A percentile compares a stretch with the other conserved stretches of the same genome.
Evolutionary conservation across 805 yeast species (phyloP).

Genomic region (Metschnikowia continentalis): DNA sequence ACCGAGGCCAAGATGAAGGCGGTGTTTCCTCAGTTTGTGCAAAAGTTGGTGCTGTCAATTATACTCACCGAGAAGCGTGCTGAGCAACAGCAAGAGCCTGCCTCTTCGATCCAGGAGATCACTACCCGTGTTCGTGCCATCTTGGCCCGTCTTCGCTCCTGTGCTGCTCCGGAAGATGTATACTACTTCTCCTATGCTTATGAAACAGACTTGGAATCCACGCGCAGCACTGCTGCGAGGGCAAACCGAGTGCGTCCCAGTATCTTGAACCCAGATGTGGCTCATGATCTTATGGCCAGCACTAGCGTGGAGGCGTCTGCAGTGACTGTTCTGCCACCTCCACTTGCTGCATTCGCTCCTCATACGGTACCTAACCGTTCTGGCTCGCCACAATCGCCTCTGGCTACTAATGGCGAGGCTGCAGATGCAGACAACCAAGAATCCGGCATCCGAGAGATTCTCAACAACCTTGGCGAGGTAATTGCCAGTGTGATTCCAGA

Average conservation of each 20-base stretch:
- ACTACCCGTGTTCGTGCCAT: slow-evolving; percentile 26
- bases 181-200: slow-evolving; percentile 27
- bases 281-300: slow-evolving; percentile 32
- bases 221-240: slow-evolving; percentile 25
- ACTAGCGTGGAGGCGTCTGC: slow-evolving; percentile 24
- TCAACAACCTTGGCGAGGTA: slow-evolving; percentile 13
- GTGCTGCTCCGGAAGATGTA: slow-evolving; percentile 23
- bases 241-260: slow-evolving; percentile 32
- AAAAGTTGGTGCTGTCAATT: slow-evolving; percentile 30
- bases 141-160: slow-evolving; percentile 23
- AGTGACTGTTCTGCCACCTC: slow-evolving; percentile 9
- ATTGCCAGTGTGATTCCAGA: slow-evolving; percentile 7
- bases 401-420: neutral
- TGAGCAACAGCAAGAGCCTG: slow-evolving; percentile 30
- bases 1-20: slow-evolving; percentile 19
- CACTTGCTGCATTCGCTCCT: neutral
- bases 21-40: slow-evolving; percentile 37
- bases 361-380: neutral
- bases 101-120: slow-evolving; percentile 20
- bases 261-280: slow-evolving; percentile 34
- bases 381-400: neutral
- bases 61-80: slow-evolving; percentile 36
- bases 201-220: slow-evolving; percentile 19
- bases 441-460: slow-evolving; percentile 4
- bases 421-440: neutral